These are phyloP conservation scores for Rhododendron williamsianum DNA, from an alignment of 148 eudicot genomes.

Conservation along the genomic window DNA sequence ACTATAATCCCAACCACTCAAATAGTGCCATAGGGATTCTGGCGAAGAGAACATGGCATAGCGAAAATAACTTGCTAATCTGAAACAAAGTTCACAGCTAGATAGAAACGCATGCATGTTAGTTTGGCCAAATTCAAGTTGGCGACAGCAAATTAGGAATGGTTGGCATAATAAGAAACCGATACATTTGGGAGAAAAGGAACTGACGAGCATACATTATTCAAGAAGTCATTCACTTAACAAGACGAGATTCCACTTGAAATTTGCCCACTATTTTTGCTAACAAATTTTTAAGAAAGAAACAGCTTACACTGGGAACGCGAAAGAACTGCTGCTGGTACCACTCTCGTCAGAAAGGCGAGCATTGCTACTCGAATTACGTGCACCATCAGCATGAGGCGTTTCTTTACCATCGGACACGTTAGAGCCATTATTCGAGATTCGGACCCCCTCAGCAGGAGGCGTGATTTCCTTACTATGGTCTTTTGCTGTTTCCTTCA, in stretches of 20 bases:
- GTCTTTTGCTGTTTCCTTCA: conserved; percentile 3
- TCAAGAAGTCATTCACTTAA: neutral
- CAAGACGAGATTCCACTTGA: neutral
- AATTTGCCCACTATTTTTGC: neutral
- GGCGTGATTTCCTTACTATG: conserved; percentile 5
- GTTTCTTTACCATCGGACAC: conserved; percentile 16
- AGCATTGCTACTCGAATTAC: conserved; percentile 16
- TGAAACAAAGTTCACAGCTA: neutral
- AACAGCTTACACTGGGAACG: conserved; percentile 47
- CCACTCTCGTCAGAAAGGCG: conserved; percentile 37
- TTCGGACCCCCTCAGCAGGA: neutral
- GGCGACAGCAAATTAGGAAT: neutral
- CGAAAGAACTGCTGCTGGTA: conserved; percentile 38
- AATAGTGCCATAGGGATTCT: neutral
- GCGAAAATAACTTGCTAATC: neutral
- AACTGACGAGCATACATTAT: neutral
- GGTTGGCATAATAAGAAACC: neutral
- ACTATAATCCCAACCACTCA: neutral
- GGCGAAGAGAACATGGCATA: neutral
- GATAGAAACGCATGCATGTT: neutral
- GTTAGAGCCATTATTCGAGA: conserved; percentile 3
- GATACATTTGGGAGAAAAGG: neutral
- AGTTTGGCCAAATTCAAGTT: conserved; percentile 4
- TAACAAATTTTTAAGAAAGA: neutral
- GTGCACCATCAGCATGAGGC: conserved; percentile 3